These are phyloP conservation scores for Dinochytrium kinnereticum DNA, from an alignment of 371 early-diverging fungal species.

Conservation along the genomic window DNA sequence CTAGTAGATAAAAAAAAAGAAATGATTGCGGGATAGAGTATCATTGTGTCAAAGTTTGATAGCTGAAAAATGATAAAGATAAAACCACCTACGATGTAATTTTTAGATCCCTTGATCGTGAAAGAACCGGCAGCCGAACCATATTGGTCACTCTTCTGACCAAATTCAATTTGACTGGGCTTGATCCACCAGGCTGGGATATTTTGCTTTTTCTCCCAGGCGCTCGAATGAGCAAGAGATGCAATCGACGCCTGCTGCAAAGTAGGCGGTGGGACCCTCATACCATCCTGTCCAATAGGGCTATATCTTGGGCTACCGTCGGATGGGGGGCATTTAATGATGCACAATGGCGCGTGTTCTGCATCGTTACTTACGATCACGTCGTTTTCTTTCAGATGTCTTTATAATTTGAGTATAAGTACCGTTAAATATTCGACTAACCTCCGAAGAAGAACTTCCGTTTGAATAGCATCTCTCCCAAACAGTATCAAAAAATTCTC, in stretches of 20 bases:
- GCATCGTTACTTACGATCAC: conserved; percentile 97
- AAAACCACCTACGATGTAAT: conserved; percentile 56
- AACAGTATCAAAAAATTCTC: conserved; percentile 96
- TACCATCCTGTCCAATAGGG: background rate
- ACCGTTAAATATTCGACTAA: conserved; percentile 52
- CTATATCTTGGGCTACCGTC: background rate
- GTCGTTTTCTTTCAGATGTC: conserved; percentile 65
- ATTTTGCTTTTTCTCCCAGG: conserved; percentile 98
- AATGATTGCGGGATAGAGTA: too few relatives aligned
- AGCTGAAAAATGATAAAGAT: too few relatives aligned
- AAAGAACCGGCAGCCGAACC: conserved; percentile 91
- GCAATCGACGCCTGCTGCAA: conserved; percentile 95
- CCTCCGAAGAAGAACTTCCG: conserved; percentile 93
- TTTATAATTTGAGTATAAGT: background rate
- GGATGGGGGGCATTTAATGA: conserved; percentile 68
- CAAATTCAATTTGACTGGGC: conserved; percentile 40
- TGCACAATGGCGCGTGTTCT: conserved; percentile 93
- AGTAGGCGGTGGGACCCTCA: conserved; percentile 84
- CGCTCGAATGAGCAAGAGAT: conserved; percentile 94
- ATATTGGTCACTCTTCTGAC: background rate
- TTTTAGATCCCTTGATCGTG: conserved; percentile 98
- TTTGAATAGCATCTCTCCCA: conserved; percentile 97
- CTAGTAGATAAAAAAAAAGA: conserved; percentile 55
- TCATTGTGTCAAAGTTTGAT: too few relatives aligned
- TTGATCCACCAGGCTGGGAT: conserved; percentile 97